These are phyloP conservation scores for Haplosporangium sp. DNA, from an alignment of 371 early-diverging fungal species.

Conservation along the genomic window DNA sequence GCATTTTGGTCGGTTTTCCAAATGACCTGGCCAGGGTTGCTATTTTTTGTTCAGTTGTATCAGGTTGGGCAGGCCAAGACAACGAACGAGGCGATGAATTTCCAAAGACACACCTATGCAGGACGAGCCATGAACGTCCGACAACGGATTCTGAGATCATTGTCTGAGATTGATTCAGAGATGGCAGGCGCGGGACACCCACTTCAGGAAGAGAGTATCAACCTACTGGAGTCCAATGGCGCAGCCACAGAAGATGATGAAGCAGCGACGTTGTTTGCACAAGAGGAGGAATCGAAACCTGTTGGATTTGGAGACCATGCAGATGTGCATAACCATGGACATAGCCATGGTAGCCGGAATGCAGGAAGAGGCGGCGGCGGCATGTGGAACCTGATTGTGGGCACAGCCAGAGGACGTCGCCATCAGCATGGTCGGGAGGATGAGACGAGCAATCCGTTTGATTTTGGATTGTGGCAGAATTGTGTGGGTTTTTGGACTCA, in stretches of 20 bases:
- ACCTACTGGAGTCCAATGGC: conserved; percentile 31
- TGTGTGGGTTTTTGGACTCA: conserved; percentile 86
- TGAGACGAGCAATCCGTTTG: conserved; percentile 66
- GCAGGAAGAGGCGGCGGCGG: conserved; percentile 26
- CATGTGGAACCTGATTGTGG: conserved; percentile 45
- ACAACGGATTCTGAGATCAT: conserved; percentile 53
- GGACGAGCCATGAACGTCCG: conserved; percentile 55
- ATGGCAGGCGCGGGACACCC: conserved; percentile 46
- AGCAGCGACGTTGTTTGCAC: conserved; percentile 28
- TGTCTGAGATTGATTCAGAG: conserved; percentile 56
- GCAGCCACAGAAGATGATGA: conserved; percentile 30
- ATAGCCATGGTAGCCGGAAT: conserved; percentile 20
- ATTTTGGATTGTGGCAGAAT: conserved; percentile 76
- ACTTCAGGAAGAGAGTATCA: conserved; percentile 57
- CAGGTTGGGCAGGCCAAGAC: conserved; percentile 85
- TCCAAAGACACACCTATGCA: conserved; percentile 64
- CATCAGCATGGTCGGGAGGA: conserved; percentile 6
- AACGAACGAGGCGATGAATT: conserved; percentile 91
- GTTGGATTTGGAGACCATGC: conserved; percentile 52
- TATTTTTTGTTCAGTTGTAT: conserved; percentile 80
- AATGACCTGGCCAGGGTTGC: conserved; percentile 81
- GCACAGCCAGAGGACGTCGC: conserved; percentile 22
- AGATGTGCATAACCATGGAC: conserved; percentile 7
- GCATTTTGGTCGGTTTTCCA: conserved; percentile 81
- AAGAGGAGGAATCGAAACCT: conserved; percentile 39